Evolutionary conservation across 441 rosid species (phyloP).

Genomic region (Monsonia emarginata): DNA sequence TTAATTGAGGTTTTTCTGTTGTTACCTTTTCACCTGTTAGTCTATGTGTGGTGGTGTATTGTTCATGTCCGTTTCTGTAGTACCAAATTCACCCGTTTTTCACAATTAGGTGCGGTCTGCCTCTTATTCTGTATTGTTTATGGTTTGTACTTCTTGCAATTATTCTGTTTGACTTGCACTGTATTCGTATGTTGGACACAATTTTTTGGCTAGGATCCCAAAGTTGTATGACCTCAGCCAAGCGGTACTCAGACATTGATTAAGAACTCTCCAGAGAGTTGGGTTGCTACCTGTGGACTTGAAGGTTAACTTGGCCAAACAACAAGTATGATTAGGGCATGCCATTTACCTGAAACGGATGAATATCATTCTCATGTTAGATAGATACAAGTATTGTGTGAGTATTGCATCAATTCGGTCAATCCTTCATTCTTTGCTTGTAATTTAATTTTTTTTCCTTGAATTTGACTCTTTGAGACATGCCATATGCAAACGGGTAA

Average conservation of each 20-base stretch:
- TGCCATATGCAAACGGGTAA: background rate
- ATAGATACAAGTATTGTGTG: slow-evolving; percentile 1
- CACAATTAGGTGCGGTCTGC: background rate
- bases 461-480: background rate
- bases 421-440: background rate
- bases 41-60: background rate
- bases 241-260: background rate
- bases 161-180: background rate
- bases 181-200: background rate
- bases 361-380: background rate
- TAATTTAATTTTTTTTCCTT: too few relatives aligned
- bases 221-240: background rate
- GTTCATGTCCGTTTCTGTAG: background rate
- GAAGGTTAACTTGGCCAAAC: background rate
- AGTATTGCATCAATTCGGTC: background rate
- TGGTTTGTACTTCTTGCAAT: background rate
- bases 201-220: background rate
- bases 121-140: too few relatives aligned
- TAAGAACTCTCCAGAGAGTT: background rate
- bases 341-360: background rate
- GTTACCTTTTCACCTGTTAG: background rate
- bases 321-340: background rate
- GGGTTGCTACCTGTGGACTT: background rate
- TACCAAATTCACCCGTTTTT: background rate
- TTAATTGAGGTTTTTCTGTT: background rate